These are phyloP conservation scores for Calonectria fujianensis DNA, from an alignment of 2,329 filamentous ascomycete species.

Conservation along the genomic window DNA sequence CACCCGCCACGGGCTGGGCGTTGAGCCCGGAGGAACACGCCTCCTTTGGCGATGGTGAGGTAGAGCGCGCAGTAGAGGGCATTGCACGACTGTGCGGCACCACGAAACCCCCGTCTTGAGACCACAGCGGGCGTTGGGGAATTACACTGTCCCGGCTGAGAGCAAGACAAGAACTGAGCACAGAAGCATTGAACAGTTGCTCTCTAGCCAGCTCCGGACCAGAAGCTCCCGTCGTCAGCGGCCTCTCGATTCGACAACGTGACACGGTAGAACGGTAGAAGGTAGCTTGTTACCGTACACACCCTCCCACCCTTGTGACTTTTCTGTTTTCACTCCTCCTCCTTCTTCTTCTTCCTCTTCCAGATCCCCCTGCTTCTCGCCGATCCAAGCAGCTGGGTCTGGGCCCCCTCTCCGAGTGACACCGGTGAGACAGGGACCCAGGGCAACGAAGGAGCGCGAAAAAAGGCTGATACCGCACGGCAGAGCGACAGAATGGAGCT, in stretches of 20 bases:
- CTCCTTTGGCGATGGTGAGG: background rate
- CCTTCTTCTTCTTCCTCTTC: background rate
- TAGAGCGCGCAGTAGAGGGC: background rate
- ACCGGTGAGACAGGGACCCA: slow-evolving; percentile 10
- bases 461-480: slow-evolving; percentile 16
- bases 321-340: background rate
- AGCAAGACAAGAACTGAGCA: background rate
- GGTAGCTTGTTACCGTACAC: slow-evolving; percentile 1
- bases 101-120: background rate
- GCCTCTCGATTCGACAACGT: background rate
- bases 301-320: background rate
- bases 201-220: background rate
- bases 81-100: background rate
- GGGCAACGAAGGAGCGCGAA: background rate
- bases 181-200: background rate
- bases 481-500: slow-evolving; percentile 2
- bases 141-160: background rate
- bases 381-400: slow-evolving; percentile 14
- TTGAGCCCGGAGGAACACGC: background rate
- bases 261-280: background rate
- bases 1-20: background rate
- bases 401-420: background rate
- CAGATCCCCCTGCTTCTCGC: background rate
- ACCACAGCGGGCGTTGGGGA: background rate
- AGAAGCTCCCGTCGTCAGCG: slow-evolving; percentile 2